Conservation (phyloP, 495 filamentous ascomycete species). For the Aspergillus biplanus region DNA sequence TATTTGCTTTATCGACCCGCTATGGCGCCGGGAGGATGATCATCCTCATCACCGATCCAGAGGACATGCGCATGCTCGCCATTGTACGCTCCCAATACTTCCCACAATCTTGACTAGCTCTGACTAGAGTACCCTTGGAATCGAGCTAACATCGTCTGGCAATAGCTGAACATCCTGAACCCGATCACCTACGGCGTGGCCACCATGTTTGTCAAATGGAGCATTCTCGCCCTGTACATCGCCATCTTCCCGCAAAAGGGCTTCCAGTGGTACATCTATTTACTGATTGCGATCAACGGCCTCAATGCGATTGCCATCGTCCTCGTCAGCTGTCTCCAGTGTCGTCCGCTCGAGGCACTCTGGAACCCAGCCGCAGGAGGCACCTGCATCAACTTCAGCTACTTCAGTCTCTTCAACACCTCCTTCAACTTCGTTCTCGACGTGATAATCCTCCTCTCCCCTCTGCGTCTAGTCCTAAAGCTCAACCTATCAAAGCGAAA, state of each 20-base stretch:
- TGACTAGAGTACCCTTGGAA: background rate
- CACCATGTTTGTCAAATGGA: background rate
- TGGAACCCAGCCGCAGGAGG: background rate
- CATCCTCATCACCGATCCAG: background rate
- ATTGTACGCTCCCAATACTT: background rate
- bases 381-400: slow-evolving; percentile 1
- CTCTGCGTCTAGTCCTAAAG: background rate
- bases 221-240: background rate
- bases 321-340: background rate
- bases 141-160: background rate
- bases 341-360: background rate
- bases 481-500: background rate
- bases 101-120: background rate
- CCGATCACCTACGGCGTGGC: background rate
- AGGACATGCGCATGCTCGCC: background rate
- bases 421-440: background rate
- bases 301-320: slow-evolving; percentile 1
- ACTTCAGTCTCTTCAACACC: background rate
- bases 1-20: background rate
- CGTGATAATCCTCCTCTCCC: background rate
- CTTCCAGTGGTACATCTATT: background rate
- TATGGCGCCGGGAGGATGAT: background rate
- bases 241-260: background rate
- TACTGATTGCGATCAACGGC: background rate
- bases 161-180: slow-evolving; percentile 1